A percentile compares a stretch with the other conserved stretches of the same genome.
phyloP scores from a whole-genome alignment of 2,329 filamentous ascomycete genomes.

The Penicillium decumbens region DNA sequence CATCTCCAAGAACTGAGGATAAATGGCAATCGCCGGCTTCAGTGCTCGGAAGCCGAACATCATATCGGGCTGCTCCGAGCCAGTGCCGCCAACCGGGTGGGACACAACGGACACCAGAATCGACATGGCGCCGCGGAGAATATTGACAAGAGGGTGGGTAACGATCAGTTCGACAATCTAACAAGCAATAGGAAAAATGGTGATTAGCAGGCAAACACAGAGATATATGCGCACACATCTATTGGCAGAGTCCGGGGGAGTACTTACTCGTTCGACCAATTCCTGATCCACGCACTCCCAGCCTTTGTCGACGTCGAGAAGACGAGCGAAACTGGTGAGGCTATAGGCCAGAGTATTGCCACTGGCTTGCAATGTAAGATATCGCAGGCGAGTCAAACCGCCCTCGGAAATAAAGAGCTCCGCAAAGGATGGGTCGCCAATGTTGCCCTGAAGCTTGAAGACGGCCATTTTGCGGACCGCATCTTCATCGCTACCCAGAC shows the following conservation, averaged over 20 bases:
- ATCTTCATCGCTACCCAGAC: constrained; percentile 66
- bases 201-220: constrained; percentile 3
- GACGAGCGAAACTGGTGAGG: constrained; percentile 76
- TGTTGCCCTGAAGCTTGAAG: constrained; percentile 93
- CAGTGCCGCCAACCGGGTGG: constrained; percentile 63
- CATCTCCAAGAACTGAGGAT: constrained; percentile 91
- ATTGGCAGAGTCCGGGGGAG: background rate
- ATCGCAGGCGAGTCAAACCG: constrained; percentile 73
- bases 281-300: constrained; percentile 66
- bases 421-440: constrained; percentile 93
- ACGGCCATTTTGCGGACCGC: constrained; percentile 96
- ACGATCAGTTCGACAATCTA: constrained; percentile 87
- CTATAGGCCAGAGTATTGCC: constrained; percentile 97
- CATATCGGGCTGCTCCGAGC: constrained; percentile 51
- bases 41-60: constrained; percentile 83
- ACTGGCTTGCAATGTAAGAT: constrained; percentile 75
- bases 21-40: constrained; percentile 83
- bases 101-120: constrained; percentile 91
- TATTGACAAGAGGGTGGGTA: constrained; percentile 93
- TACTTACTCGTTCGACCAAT: constrained; percentile 55
- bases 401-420: constrained; percentile 92
- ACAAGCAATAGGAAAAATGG: constrained; percentile 25
- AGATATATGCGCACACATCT: background rate
- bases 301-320: constrained; percentile 95
- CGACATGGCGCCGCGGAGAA: constrained; percentile 92